These are phyloP conservation scores for Aureobasidium sp. DNA, from an alignment of 2,329 filamentous ascomycete genomes.

Conservation along the genomic window DNA sequence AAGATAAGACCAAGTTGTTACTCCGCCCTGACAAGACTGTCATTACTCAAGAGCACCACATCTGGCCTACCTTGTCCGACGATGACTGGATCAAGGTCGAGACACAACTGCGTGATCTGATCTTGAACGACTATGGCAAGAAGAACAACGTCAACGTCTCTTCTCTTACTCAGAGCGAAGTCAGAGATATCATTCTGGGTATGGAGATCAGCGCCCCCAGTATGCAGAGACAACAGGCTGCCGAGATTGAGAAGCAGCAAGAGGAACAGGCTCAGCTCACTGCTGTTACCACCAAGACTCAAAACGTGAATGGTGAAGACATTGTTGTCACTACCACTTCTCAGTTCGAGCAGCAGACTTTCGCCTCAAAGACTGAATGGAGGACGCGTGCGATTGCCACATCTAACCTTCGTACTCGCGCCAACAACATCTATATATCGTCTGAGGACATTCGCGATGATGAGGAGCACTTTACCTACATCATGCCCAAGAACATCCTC, in stretches of 20 bases:
- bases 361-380: conserved; percentile 98
- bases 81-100: conserved; percentile 99
- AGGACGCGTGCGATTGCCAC: conserved; percentile 93
- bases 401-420: conserved; percentile 83
- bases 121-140: conserved; percentile 97
- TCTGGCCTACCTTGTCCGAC: conserved; percentile 90
- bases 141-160: conserved; percentile 99
- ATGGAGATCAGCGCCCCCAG: conserved; percentile 99
- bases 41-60: conserved; percentile 97
- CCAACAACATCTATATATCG: conserved; percentile 98
- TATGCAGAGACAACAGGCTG: conserved; percentile 95
- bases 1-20: conserved; percentile 95
- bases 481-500: conserved; percentile 98
- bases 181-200: conserved; percentile 94
- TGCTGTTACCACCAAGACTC: conserved; percentile 94
- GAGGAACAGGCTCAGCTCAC: conserved; percentile 95
- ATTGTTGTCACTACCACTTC: conserved; percentile 98
- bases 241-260: conserved; percentile 98
- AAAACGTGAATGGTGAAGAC: conserved; percentile 93
- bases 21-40: conserved; percentile 95
- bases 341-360: conserved; percentile 94
- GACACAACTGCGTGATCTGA: conserved; percentile 87
- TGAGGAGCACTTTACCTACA: conserved; percentile 83
- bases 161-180: conserved; percentile 91
- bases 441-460: conserved; percentile 89